These are phyloP conservation scores for Berberis vulgaris DNA, from an alignment of 164 flowering plant genomes.

Conservation along the genomic window DNA sequence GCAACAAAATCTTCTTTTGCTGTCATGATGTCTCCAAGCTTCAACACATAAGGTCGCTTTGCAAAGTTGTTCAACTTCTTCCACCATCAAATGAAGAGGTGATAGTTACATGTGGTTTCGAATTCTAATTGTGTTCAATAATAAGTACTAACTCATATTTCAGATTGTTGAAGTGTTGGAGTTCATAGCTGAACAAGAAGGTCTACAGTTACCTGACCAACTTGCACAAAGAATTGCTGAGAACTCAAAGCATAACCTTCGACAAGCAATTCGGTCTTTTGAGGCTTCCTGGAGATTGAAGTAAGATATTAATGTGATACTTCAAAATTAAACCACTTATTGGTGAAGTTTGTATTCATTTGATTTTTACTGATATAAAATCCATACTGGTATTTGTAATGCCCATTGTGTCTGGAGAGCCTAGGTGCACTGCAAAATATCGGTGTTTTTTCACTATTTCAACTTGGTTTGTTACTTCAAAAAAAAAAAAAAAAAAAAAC, in stretches of 20 bases:
- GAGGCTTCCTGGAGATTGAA: constrained; percentile 48
- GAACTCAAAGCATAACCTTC: constrained; percentile 47
- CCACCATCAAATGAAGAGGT: constrained; percentile 68
- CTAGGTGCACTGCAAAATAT: too few species aligned
- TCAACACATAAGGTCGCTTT: constrained; percentile 34
- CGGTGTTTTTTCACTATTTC: too few species aligned
- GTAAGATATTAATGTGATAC: constrained; percentile 13
- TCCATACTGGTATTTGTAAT: too few species aligned
- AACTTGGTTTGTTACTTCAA: too few species aligned
- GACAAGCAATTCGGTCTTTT: constrained; percentile 75
- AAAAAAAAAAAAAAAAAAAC: too few species aligned
- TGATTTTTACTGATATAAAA: too few species aligned
- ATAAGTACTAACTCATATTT: neutral
- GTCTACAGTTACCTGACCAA: constrained; percentile 31
- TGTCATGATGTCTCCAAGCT: constrained; percentile 57
- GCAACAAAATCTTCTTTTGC: constrained; percentile 50
- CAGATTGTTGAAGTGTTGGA: constrained; percentile 57
- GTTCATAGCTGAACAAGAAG: constrained; percentile 45
- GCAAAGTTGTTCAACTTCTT: constrained; percentile 39
- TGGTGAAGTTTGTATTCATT: too few species aligned
- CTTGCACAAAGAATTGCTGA: constrained; percentile 44
- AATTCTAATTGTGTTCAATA: neutral
- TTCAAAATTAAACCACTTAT: too few species aligned
- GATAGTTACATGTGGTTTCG: neutral
- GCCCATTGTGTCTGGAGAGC: too few species aligned